Conservation (phyloP, 345 rosid species). For the Punica granatum region DNA sequence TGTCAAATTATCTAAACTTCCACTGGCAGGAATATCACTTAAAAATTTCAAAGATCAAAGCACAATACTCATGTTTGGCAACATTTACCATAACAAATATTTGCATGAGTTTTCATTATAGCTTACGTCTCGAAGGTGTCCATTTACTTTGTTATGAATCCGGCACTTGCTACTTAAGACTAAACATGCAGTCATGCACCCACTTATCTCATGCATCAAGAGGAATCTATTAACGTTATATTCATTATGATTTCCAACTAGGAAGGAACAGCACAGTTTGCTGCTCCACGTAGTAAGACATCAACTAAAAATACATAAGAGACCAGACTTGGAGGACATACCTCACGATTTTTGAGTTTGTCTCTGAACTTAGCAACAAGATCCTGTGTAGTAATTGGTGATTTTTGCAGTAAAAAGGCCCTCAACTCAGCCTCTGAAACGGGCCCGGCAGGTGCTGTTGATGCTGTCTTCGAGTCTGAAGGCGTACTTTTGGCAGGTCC, state of each 20-base stretch:
- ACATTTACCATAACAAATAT: not conserved
- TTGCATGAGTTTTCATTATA: not conserved
- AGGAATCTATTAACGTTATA: not conserved
- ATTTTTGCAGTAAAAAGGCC: slow-evolving; percentile 67
- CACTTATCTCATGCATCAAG: not conserved
- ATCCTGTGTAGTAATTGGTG: slow-evolving; percentile 78
- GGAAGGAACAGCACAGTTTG: not conserved
- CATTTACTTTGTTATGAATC: too few species aligned
- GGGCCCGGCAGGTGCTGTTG: slow-evolving; percentile 49
- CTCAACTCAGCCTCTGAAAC: slow-evolving; percentile 90
- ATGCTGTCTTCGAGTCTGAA: slow-evolving; percentile 31
- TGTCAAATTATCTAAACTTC: not conserved
- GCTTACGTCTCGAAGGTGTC: too few species aligned
- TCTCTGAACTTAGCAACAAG: slow-evolving; percentile 81
- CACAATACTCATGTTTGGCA: not conserved
- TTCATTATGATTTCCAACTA: not conserved
- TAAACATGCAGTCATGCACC: not conserved
- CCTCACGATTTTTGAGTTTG: slow-evolving; percentile 65
- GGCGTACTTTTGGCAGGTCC: slow-evolving; percentile 32
- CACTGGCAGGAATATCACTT: not conserved
- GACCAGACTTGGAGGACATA: slow-evolving; percentile 13
- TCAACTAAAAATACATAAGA: not conserved
- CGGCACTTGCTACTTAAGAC: too few species aligned
- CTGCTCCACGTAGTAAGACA: not conserved
- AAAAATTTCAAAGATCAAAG: not conserved